These are phyloP conservation scores for Fusarium avenaceum DNA, from an alignment of 2,329 filamentous ascomycete species.

Conservation along the genomic window DNA sequence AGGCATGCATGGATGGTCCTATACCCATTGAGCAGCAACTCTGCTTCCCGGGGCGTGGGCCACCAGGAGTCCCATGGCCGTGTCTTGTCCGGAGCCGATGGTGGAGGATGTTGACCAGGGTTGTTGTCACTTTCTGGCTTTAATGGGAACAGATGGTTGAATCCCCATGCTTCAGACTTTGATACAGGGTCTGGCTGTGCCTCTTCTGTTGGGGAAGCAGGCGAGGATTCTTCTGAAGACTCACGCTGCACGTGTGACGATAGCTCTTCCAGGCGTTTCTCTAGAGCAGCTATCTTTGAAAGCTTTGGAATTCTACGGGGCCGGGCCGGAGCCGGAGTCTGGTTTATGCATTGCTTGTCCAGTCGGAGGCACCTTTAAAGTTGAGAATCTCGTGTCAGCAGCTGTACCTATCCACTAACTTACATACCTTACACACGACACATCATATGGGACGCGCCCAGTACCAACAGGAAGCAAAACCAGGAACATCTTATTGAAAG, in stretches of 20 bases:
- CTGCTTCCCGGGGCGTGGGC: conserved; percentile 59
- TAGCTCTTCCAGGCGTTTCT: conserved; percentile 64
- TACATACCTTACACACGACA: conserved; percentile 8
- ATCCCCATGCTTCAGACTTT: conserved; percentile 39
- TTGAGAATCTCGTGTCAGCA: conserved; percentile 24
- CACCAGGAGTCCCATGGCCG: conserved; percentile 54
- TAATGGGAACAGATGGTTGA: conserved; percentile 56
- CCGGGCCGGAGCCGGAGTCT: conserved; percentile 63
- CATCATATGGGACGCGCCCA: not conserved
- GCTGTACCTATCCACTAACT: conserved; percentile 19
- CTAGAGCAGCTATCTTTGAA: conserved; percentile 64
- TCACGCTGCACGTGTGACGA: conserved; percentile 59
- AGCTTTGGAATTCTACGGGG: conserved; percentile 62
- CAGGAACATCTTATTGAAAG: not conserved
- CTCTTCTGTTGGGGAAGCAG: conserved; percentile 22
- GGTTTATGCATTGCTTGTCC: conserved; percentile 61
- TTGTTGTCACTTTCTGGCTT: conserved; percentile 24
- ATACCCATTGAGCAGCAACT: conserved; percentile 56
- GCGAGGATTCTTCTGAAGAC: conserved; percentile 27
- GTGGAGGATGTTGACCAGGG: conserved; percentile 22
- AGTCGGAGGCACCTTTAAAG: conserved; percentile 61
- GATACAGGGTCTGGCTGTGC: conserved; percentile 14
- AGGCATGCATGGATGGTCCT: conserved; percentile 52
- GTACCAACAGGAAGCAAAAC: conserved; percentile 1
- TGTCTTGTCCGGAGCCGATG: conserved; percentile 26